Conservation (phyloP, 495 filamentous ascomycete species). For the Jackrogersella minutella region DNA sequence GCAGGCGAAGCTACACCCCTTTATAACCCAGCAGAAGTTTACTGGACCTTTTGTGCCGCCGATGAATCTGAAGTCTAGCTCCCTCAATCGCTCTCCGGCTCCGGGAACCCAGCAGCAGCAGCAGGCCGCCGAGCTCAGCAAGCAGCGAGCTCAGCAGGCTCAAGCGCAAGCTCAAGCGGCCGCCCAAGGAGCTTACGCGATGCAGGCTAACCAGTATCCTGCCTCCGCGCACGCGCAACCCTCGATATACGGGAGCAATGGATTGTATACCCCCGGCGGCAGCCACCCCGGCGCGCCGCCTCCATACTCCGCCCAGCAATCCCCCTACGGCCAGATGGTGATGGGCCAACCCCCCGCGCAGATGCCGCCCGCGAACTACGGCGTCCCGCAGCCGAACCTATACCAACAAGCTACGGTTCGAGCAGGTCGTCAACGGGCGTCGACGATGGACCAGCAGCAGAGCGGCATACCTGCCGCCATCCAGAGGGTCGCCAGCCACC, state of each 20-base stretch:
- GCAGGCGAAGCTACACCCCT: constrained; percentile 96
- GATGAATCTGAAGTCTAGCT: constrained; percentile 90
- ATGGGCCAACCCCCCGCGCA: constrained; percentile 71
- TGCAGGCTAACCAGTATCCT: constrained; percentile 55
- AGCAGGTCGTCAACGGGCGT: constrained; percentile 86
- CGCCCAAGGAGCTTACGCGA: constrained; percentile 59
- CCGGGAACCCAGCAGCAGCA: constrained; percentile 98
- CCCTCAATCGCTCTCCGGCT: constrained; percentile 83
- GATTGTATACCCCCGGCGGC: constrained; percentile 77
- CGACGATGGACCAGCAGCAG: constrained; percentile 93
- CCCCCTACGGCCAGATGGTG: constrained; percentile 79
- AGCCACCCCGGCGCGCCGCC: constrained; percentile 76
- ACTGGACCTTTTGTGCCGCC: constrained; percentile 96
- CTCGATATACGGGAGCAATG: constrained; percentile 76
- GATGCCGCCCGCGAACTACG: constrained; percentile 74
- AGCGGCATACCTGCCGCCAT: constrained; percentile 91
- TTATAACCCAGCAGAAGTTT: constrained; percentile 98
- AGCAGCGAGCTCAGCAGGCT: constrained; percentile 80
- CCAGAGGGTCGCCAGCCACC: constrained; percentile 94
- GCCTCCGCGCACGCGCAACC: constrained; percentile 56
- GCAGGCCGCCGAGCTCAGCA: constrained; percentile 88
- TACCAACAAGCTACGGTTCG: constrained; percentile 87
- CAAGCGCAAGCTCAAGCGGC: constrained; percentile 67
- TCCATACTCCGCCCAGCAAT: constrained; percentile 77
- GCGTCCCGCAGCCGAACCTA: constrained; percentile 67